A percentile compares a stretch with the other conserved stretches of the same genome.
Conservation (phyloP, 257 asterid genomes). For the Lavandula angustifolia region DNA sequence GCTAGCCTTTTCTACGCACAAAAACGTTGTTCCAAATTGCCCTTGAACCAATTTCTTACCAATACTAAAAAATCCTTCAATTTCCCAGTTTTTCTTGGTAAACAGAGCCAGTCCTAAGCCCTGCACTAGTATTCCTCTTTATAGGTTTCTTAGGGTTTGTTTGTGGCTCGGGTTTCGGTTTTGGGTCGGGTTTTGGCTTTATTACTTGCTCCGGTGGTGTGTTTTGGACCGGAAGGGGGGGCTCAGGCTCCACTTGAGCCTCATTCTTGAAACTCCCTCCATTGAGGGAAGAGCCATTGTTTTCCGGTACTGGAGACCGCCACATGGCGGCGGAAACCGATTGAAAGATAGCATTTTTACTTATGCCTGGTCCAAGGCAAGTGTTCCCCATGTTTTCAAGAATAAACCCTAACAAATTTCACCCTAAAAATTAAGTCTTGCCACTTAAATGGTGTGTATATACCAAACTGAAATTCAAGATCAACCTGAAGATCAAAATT, state of each 20-base stretch:
- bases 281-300: constrained; percentile 38
- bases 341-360: constrained; percentile 66
- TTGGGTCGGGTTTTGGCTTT: constrained; percentile 53
- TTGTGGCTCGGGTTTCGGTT: constrained; percentile 39
- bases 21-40: constrained; percentile 76
- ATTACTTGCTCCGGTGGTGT: constrained; percentile 75
- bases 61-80: constrained; percentile 69
- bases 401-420: constrained; percentile 27
- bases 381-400: constrained; percentile 75
- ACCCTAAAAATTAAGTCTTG: constrained; percentile 33
- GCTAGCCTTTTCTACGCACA: constrained; percentile 63
- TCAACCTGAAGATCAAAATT: constrained; percentile 38
- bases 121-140: constrained; percentile 85
- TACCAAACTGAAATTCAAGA: constrained; percentile 40
- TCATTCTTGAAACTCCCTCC: constrained; percentile 52
- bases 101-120: constrained; percentile 80
- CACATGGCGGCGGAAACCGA: constrained; percentile 91
- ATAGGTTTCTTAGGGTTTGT: constrained; percentile 55
- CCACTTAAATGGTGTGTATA: no score
- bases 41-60: constrained; percentile 91
- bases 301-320: constrained; percentile 68
- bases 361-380: constrained; percentile 83
- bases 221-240: constrained; percentile 59
- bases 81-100: constrained; percentile 72
- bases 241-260: constrained; percentile 48